A percentile compares a stretch with the other conserved stretches of the same genome.
These are phyloP conservation scores for Agastache rugosa DNA, from an alignment of 257 asterid genomes.

Conservation along the genomic window DNA sequence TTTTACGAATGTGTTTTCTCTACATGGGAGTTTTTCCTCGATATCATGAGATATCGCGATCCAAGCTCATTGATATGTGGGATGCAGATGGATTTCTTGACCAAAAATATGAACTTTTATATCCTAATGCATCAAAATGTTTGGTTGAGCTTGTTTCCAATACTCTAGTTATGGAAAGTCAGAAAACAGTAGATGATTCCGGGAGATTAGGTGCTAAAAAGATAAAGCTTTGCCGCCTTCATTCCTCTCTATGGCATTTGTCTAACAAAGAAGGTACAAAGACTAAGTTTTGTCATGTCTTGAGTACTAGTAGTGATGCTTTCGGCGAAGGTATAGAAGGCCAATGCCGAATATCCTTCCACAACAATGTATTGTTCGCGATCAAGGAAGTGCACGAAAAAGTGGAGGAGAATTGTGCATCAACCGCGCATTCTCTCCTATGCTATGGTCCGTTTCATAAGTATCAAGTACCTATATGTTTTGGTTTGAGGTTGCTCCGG, in stretches of 20 bases:
- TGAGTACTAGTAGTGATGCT: background rate
- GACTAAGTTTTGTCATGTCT: conserved; percentile 8
- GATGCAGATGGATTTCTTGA: conserved; percentile 25
- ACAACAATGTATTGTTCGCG: conserved; percentile 24
- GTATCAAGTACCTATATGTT: conserved; percentile 17
- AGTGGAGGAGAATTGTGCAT: conserved; percentile 15
- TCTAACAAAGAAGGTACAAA: background rate
- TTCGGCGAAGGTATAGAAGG: conserved; percentile 2
- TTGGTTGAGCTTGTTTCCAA: conserved; percentile 22
- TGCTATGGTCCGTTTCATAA: conserved; percentile 13
- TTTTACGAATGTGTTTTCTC: conserved; percentile 33
- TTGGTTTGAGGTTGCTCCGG: conserved; percentile 14
- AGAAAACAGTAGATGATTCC: background rate
- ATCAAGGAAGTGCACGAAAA: conserved; percentile 9
- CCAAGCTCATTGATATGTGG: conserved; percentile 26
- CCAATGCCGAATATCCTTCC: conserved; percentile 23
- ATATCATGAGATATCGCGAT: background rate
- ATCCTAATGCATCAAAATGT: background rate
- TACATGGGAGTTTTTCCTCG: conserved; percentile 35
- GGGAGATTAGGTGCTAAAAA: conserved; percentile 3
- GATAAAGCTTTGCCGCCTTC: conserved; percentile 26
- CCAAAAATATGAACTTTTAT: background rate
- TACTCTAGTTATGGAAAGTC: background rate
- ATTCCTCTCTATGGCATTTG: conserved; percentile 28
- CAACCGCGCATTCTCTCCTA: conserved; percentile 21